Evolutionary conservation across 805 yeast species (phyloP).

Genomic region (Saturnispora sekii): DNA sequence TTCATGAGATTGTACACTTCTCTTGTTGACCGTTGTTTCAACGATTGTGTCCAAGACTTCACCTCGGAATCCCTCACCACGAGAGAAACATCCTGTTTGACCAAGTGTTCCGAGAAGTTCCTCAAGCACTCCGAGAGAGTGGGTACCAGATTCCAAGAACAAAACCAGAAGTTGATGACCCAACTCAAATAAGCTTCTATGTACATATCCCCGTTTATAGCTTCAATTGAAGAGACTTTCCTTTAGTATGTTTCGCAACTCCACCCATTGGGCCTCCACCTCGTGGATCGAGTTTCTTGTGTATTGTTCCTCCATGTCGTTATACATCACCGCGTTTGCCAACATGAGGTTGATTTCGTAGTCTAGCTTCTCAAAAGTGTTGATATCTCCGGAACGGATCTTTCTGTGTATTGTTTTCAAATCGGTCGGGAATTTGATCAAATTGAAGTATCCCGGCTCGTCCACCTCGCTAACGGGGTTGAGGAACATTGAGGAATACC

Average conservation of each 20-base stretch:
- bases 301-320: slow-evolving; percentile 48
- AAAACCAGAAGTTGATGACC: slow-evolving; percentile 69
- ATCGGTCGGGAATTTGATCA: slow-evolving; percentile 59
- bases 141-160: slow-evolving; percentile 98
- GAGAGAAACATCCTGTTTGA: slow-evolving; percentile 78
- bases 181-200: slow-evolving; percentile 34
- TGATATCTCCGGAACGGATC: slow-evolving; percentile 50
- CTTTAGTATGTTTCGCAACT: slow-evolving; percentile 46
- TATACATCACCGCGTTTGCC: slow-evolving; percentile 79
- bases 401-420: slow-evolving; percentile 50
- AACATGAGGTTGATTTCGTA: slow-evolving; percentile 67
- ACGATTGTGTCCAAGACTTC: slow-evolving; percentile 97
- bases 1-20: slow-evolving; percentile 95
- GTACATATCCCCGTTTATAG: neutral
- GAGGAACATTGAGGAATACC: slow-evolving; percentile 65
- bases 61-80: slow-evolving; percentile 80
- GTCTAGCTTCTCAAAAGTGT: slow-evolving; percentile 43
- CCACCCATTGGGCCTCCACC: slow-evolving; percentile 61
- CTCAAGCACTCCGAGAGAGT: slow-evolving; percentile 97
- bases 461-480: slow-evolving; percentile 58
- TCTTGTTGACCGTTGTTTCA: slow-evolving; percentile 93
- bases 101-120: slow-evolving; percentile 94
- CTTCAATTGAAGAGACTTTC: slow-evolving; percentile 27
- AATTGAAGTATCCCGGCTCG: slow-evolving; percentile 58
- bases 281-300: slow-evolving; percentile 52